Base-by-base conservation (phyloP, 768 basidiomycete genomes). In the Lactarius pseudohatsudake region DNA sequence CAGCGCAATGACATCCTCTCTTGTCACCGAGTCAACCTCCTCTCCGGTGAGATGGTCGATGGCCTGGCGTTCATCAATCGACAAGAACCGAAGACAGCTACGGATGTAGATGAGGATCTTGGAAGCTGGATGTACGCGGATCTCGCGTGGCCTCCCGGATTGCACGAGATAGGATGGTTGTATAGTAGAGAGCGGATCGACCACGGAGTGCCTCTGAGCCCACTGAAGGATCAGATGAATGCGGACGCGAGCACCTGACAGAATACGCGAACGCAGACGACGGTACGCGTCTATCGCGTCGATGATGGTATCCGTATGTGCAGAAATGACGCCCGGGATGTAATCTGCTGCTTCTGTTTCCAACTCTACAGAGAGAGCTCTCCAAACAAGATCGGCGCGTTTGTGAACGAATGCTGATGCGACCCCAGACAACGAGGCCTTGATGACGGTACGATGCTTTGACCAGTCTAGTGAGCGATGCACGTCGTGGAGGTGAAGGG, bases 141-240 rank as follows among this genome's bases (percentile, higher is more conserved):
- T 74, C 41, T 80, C 74, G 56, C 89, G 84, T 9, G 91, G 89
- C 10, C 81, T 75, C 5, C 92, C 92, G 55, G 81, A 84, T 73
- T 92, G 92, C 30, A 95, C 85, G 40, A 96, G 81, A 73, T 86
- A 92, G 2, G 92, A 94, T 7, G 92, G 90, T 57, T 94, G 91
- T 36, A 87, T 91, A 38, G 90, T 86, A 26, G 93, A 94, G 16
- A 92, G 79, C 9, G 91, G 90, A 73, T 94, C 91, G 8, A 91
- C 80, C 34, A 85, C 76, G 3, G 84, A 73, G 28, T 80, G 76
- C 36, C 82, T 76, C 34, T 78, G 76, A n/a, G 87, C 86, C 60
- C 77, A 77, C 64, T 76, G 73, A 59, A 91, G 78, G 58, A 89
- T 80, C 53, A 78, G 76, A 58, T 78, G 76, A 26, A 88, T 76